Percentiles rank a stretch among this genome's conserved stretches.
These are phyloP conservation scores for Globisporangium canariense DNA, from an alignment of 352 stramenopile species.

Conservation along the genomic window DNA sequence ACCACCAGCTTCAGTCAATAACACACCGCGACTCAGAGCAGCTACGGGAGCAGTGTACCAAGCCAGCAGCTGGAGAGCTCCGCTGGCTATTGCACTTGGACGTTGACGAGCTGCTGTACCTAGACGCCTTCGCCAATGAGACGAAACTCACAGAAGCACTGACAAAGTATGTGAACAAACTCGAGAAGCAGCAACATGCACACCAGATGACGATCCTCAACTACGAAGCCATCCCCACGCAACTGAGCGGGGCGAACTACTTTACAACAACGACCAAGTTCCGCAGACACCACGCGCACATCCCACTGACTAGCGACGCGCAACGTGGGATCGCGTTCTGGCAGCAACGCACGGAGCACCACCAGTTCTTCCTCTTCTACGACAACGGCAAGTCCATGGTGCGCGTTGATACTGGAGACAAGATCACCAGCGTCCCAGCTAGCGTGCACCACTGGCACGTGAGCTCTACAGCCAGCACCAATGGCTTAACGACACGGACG, in stretches of 20 bases:
- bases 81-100: constrained; percentile 41
- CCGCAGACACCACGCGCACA: constrained; percentile 23
- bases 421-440: constrained; percentile 10
- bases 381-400: constrained; percentile 45
- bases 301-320: constrained; percentile 20
- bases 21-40: background rate
- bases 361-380: constrained; percentile 46
- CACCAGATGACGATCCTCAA: constrained; percentile 36
- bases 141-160: background rate
- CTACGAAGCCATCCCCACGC: constrained; percentile 31
- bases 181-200: constrained; percentile 13
- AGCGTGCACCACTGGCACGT: constrained; percentile 39
- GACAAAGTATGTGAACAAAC: background rate
- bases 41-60: background rate
- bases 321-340: constrained; percentile 23
- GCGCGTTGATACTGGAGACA: constrained; percentile 10
- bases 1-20: background rate
- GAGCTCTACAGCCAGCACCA: background rate
- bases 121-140: constrained; percentile 16
- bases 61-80: constrained; percentile 4
- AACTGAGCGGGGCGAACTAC: constrained; percentile 20
- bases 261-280: constrained; percentile 27
- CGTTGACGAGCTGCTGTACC: constrained; percentile 36
- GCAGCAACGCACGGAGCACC: constrained; percentile 22
- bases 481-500: background rate